Base-by-base conservation (phyloP, 257 asterid species). In the Plantago elongata region DNA sequence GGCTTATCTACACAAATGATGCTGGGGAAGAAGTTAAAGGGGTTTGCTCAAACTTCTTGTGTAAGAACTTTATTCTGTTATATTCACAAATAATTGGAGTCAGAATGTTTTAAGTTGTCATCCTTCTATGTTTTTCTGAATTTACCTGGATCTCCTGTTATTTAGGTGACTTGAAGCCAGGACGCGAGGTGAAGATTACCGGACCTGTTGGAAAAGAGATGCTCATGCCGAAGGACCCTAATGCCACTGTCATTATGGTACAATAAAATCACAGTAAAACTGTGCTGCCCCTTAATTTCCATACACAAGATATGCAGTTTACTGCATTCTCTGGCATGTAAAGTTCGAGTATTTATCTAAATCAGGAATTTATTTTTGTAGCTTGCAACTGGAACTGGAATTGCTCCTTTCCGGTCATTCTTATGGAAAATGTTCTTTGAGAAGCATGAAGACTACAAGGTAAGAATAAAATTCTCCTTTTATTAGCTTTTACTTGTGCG, bases 171-270 rank as follows among this genome's bases (percentile, higher is more conserved):
- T 63, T 92, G 90, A 81, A 81, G 69, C 99, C 99, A 38, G 99
- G 95, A 38, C 30, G 81, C 48, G 96, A 81, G 17, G 99, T 84
- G 70, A 81, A 86, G 65, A 83, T 92, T 48, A 89, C 99, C 45
- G 99, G 99, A 72, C 99, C 97, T 50, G 96, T 92, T 3, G 99
- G 99, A 51, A 92, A 89, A 71, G 99, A 92, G 64, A 92, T 92
- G 99, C 97, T 92, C 64, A 81, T 92, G 97, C 99, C 99, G 10
- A 89, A 81, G 61, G 99, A 92, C 78, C 97, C 95, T 38, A 91
- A 88, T 63, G 96, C 96, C 10, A 91, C 87, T 3, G 14, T 91
- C 30, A 61, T 88, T 6, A 88, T 91, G 98, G 96, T 91, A 69
- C 9, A 45, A 43, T 14, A 13, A 52, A 34, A 34, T 34, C 40